Percentiles rank a stretch among this genome's conserved stretches.
phyloP scores from a whole-genome alignment of 2,329 filamentous ascomycete species.

The Fusarium xyrophilum region DNA sequence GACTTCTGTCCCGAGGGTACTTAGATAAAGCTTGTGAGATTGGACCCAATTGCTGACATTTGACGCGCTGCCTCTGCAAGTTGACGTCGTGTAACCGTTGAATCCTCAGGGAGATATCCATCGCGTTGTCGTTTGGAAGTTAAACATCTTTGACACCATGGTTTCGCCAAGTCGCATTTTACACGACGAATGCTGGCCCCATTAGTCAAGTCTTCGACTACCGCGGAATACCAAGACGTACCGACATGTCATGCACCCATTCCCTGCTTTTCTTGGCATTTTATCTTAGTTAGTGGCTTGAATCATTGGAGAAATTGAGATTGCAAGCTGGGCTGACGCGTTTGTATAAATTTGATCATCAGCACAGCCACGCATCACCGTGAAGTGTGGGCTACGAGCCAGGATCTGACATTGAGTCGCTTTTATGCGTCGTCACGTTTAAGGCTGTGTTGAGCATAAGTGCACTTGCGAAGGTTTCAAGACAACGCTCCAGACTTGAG shows the following conservation, averaged over 20 bases:
- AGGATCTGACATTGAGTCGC: neutral
- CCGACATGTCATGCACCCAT: slow-evolving; percentile 40
- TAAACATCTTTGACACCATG: slow-evolving; percentile 41
- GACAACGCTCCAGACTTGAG: neutral
- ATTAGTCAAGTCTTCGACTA: neutral
- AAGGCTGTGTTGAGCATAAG: neutral
- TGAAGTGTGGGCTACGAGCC: neutral
- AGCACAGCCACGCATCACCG: slow-evolving; percentile 20
- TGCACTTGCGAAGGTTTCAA: neutral
- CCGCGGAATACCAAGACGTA: slow-evolving; percentile 1
- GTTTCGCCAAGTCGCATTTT: slow-evolving; percentile 47
- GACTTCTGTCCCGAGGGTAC: slow-evolving; percentile 21
- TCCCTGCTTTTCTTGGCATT: slow-evolving; percentile 39
- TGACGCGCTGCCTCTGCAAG: slow-evolving; percentile 41
- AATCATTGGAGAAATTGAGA: neutral
- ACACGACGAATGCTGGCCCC: slow-evolving; percentile 45
- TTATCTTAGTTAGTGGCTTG: neutral
- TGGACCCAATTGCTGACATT: slow-evolving; percentile 42
- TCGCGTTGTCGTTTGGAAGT: slow-evolving; percentile 44
- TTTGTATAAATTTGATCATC: neutral
- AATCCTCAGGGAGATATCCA: slow-evolving; percentile 41
- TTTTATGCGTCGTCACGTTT: neutral
- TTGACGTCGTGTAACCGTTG: slow-evolving; percentile 43
- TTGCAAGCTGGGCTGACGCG: neutral
- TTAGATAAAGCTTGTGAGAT: slow-evolving; percentile 36